phyloP scores from a whole-genome alignment of 495 filamentous ascomycete species.

The Penicillium alfredii region DNA sequence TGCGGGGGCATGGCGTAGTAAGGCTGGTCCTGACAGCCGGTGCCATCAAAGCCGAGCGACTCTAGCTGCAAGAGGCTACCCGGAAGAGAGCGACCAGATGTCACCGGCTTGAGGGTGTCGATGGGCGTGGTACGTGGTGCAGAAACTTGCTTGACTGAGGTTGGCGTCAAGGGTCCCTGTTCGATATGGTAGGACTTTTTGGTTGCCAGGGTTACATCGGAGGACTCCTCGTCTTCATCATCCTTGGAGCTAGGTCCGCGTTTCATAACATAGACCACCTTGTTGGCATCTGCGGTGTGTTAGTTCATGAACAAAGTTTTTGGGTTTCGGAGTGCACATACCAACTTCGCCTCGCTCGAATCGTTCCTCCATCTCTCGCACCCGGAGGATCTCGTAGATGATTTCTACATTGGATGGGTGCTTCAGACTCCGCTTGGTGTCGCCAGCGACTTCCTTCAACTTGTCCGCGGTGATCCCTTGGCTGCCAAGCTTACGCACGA shows the following conservation, averaged over 20 bases:
- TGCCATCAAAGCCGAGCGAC: constrained; percentile 29
- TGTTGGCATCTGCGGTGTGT: constrained; percentile 24
- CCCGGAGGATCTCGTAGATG: constrained; percentile 48
- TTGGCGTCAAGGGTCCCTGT: constrained; percentile 27
- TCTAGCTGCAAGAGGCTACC: constrained; percentile 28
- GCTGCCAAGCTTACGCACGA: constrained; percentile 36
- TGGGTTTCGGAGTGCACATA: constrained; percentile 15
- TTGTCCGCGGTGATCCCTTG: constrained; percentile 36
- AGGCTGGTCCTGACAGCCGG: constrained; percentile 21
- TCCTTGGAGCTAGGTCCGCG: constrained; percentile 33
- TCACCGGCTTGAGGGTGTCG: constrained; percentile 16
- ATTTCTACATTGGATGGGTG: constrained; percentile 34
- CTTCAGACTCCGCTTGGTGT: constrained; percentile 35
- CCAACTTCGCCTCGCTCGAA: constrained; percentile 47
- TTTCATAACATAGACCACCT: constrained; percentile 37
- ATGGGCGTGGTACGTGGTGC: constrained; percentile 26
- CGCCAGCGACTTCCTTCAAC: constrained; percentile 37
- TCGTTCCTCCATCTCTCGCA: constrained; percentile 49
- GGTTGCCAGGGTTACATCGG: constrained; percentile 3
- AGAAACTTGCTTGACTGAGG: constrained; percentile 26
- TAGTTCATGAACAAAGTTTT: constrained; percentile 1
- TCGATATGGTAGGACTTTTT: constrained; percentile 26
- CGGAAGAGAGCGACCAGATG: constrained; percentile 10
- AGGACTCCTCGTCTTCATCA: constrained; percentile 30
- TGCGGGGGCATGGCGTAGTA: constrained; percentile 29